Conservation (phyloP, 1,284 basidiomycete genomes). For the Bjerkandera adusta region DNA sequence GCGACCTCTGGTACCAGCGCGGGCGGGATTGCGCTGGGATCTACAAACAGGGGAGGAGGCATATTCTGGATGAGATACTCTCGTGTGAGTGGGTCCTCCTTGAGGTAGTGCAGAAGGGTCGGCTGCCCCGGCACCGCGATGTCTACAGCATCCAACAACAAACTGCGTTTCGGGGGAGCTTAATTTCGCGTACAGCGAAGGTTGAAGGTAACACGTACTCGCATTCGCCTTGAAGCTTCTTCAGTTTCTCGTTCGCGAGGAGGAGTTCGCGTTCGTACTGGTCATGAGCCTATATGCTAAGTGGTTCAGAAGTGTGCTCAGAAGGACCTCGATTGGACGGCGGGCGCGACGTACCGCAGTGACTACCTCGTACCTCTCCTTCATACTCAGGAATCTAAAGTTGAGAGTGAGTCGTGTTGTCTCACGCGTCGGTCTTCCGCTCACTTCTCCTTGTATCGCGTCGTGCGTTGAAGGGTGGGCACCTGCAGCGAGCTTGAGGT, state of each 20-base stretch:
- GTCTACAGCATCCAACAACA: slow-evolving; percentile 32
- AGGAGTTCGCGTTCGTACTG: slow-evolving; percentile 44
- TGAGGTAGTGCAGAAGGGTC: slow-evolving; percentile 28
- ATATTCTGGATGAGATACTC: slow-evolving; percentile 19
- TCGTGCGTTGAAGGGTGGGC: slow-evolving; percentile 14
- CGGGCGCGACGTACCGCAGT: slow-evolving; percentile 38
- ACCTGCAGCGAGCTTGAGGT: slow-evolving; percentile 4
- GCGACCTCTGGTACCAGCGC: not conserved
- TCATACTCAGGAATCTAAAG: slow-evolving; percentile 48
- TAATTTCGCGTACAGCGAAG: not conserved
- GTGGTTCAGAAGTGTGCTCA: not conserved
- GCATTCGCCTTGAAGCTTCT: slow-evolving; percentile 56
- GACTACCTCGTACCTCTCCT: slow-evolving; percentile 53
- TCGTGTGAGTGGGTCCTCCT: slow-evolving; percentile 28
- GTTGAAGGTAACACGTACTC: slow-evolving; percentile 40
- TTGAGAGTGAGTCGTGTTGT: not conserved
- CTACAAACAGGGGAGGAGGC: not conserved
- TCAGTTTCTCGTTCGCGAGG: slow-evolving; percentile 45
- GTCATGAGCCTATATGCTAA: slow-evolving; percentile 37
- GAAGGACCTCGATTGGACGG: not conserved
- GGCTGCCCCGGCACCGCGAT: slow-evolving; percentile 31
- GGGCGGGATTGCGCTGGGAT: not conserved
- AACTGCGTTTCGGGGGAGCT: slow-evolving; percentile 7
- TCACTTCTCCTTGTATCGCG: slow-evolving; percentile 30
- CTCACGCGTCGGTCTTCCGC: slow-evolving; percentile 1